Conservation (phyloP, 2,329 filamentous ascomycete genomes). For the Fusarium keratoplasticum region DNA sequence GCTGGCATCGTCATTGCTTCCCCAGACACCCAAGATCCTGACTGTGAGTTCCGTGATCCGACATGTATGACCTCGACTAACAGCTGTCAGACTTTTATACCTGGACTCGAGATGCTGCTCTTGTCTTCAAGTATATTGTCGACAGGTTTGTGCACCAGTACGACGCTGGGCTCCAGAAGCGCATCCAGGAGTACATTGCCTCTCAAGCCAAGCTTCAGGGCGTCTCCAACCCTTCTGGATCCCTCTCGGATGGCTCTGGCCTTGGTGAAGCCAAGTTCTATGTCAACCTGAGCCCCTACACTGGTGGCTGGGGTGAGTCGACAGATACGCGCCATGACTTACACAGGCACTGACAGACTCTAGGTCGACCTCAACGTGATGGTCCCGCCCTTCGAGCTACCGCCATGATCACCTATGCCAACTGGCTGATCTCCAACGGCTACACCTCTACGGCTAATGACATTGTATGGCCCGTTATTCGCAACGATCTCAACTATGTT, state of each 20-base stretch:
- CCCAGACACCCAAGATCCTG: conserved; percentile 64
- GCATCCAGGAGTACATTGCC: conserved; percentile 76
- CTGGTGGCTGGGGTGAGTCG: conserved; percentile 70
- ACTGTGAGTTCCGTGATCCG: conserved; percentile 60
- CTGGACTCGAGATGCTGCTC: conserved; percentile 80
- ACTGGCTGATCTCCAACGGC: conserved; percentile 76
- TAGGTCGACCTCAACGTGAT: conserved; percentile 79
- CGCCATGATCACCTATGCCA: conserved; percentile 77
- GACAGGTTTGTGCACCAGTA: conserved; percentile 73
- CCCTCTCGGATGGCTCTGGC: conserved; percentile 61
- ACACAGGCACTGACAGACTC: conserved; percentile 8
- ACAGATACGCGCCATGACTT: not conserved
- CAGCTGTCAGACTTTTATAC: conserved; percentile 74
- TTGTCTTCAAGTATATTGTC: conserved; percentile 76
- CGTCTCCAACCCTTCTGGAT: conserved; percentile 76
- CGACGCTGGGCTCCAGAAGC: conserved; percentile 65
- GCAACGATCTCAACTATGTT: conserved; percentile 81
- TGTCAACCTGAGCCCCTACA: conserved; percentile 72
- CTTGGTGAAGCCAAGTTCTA: conserved; percentile 82
- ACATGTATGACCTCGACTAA: conserved; percentile 2
- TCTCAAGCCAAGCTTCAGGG: conserved; percentile 75
- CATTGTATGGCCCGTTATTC: conserved; percentile 78
- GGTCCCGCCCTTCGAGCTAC: conserved; percentile 82
- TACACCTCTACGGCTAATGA: conserved; percentile 66
- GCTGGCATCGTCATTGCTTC: conserved; percentile 68